Conservation (phyloP, 441 rosid genomes). For the Erodium trifolium region DNA sequence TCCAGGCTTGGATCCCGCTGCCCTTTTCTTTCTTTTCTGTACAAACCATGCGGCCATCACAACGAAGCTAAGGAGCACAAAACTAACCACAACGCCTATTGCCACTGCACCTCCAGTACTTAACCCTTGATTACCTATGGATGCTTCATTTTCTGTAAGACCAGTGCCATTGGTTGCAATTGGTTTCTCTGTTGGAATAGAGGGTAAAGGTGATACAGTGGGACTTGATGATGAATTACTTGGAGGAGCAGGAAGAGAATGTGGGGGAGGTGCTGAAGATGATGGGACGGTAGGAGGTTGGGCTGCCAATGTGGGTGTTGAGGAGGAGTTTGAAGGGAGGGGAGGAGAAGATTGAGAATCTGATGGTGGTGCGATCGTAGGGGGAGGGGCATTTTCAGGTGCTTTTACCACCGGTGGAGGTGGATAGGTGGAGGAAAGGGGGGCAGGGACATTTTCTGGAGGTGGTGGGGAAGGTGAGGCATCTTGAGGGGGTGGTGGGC, state of each 20-base stretch:
- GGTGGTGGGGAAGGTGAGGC: constrained; percentile 25
- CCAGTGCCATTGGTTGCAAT: constrained; percentile 22
- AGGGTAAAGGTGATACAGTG: constrained; percentile 11
- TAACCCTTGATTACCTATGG: constrained; percentile 26
- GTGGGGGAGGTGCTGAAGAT: constrained; percentile 31
- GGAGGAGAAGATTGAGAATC: background rate
- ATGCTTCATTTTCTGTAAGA: constrained; percentile 26
- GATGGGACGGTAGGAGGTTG: constrained; percentile 34
- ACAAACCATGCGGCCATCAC: constrained; percentile 50
- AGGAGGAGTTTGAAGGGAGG: constrained; percentile 18
- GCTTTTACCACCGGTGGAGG: constrained; percentile 22
- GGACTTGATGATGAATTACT: constrained; percentile 19
- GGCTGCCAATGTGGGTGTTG: constrained; percentile 28
- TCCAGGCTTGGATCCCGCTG: constrained; percentile 36
- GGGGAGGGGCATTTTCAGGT: constrained; percentile 11
- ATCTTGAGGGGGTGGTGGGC: constrained; percentile 25
- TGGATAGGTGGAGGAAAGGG: constrained; percentile 24
- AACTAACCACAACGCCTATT: constrained; percentile 38
- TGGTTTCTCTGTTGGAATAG: constrained; percentile 34
- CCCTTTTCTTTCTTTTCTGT: constrained; percentile 43
- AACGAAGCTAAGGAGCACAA: constrained; percentile 46
- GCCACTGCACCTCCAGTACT: constrained; percentile 36
- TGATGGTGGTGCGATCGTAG: constrained; percentile 21
- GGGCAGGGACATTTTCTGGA: constrained; percentile 27
- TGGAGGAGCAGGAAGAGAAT: constrained; percentile 39